Percentiles rank a stretch among this genome's conserved stretches.
Evolutionary conservation across 345 rosid species (phyloP).

Genomic region (Erysimum cheiranthoides): DNA sequence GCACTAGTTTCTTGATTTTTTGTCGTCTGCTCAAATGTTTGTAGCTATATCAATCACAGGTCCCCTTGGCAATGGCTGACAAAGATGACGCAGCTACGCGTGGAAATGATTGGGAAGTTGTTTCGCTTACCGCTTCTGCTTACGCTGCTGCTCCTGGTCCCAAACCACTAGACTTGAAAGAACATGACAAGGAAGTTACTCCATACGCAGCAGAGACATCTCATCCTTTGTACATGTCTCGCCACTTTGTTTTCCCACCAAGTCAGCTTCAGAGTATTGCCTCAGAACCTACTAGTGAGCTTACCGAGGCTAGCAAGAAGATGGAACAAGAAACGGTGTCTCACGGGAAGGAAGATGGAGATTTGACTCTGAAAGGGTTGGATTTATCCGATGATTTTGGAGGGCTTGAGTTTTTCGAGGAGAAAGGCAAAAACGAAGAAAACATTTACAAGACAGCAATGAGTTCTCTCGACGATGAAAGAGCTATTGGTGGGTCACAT

Average conservation of each 20-base stretch:
- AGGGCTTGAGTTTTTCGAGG: constrained; percentile 54
- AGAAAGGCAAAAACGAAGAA: constrained; percentile 56
- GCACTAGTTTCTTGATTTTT: neutral
- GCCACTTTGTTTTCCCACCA: constrained; percentile 80
- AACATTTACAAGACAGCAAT: constrained; percentile 58
- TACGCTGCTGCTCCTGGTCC: constrained; percentile 95
- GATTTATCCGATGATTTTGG: constrained; percentile 61
- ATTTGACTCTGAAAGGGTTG: constrained; percentile 59
- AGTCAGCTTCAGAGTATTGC: constrained; percentile 56
- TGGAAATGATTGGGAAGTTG: constrained; percentile 93
- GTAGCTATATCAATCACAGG: neutral
- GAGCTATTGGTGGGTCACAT: constrained; percentile 54
- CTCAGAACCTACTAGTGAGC: constrained; percentile 46
- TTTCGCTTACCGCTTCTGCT: constrained; percentile 86
- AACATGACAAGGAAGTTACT: constrained; percentile 47
- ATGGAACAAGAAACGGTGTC: constrained; percentile 55
- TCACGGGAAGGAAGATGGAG: constrained; percentile 62
- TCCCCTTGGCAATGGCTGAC: constrained; percentile 53
- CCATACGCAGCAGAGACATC: constrained; percentile 58
- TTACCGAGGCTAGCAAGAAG: constrained; percentile 46
- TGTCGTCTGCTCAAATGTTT: neutral
- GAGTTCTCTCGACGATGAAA: constrained; percentile 59
- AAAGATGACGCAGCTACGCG: constrained; percentile 54
- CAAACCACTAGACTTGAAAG: constrained; percentile 45
- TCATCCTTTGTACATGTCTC: constrained; percentile 70